Base-by-base conservation (phyloP, 2,329 filamentous ascomycete species). In the Diaporthe vaccinii region DNA sequence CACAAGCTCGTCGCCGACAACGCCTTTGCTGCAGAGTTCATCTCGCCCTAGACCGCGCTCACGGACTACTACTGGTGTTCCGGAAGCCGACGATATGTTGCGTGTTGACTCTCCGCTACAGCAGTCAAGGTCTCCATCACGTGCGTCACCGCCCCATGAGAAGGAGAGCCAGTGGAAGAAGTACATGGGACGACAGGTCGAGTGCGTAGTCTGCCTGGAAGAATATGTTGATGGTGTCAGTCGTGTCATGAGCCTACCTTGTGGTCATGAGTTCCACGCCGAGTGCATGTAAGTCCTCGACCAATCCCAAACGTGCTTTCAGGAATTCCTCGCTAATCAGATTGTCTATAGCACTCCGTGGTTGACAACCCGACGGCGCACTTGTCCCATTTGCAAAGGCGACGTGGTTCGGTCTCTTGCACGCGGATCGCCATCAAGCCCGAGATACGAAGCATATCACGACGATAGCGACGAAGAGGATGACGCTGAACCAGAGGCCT, bases 321-420 rank as follows among this genome's bases (percentile, higher is more conserved):
- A 9, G 34, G 28, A 69, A 74, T n/a, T 78, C 72, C 51, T 76
- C 46, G 77, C 82, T 80, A 80, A 80, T 77, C 31, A 17, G 59
- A 67, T 10, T 34, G 25, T 41, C 55, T 79, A 31, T 78, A 98
- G 95, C 82, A 98, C 97, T 6, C 97, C 97, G 2, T 99, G 97
- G 97, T 88, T 99, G 71, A 98, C 96, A 0, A 98, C 96, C 22
- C 93, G 96, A 67, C 93, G 97, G 78, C 93, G 97, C 77, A 99
- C 97, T n/a, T 99, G 97, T 80, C 97, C 97, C 0, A 98, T 99
- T 76, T 99, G 97, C 87, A 99, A 99, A 86, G 95, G 96, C 67
- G 97, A 99, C 82, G 97, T 99, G 49, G 96, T 99, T 22, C 87
- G 90, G 41, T 92, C 90, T 12, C 84, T 95, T 78, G 89, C 91